Conservation (phyloP, 139 green algal genomes). For the Spirogloea muscicola region DNA sequence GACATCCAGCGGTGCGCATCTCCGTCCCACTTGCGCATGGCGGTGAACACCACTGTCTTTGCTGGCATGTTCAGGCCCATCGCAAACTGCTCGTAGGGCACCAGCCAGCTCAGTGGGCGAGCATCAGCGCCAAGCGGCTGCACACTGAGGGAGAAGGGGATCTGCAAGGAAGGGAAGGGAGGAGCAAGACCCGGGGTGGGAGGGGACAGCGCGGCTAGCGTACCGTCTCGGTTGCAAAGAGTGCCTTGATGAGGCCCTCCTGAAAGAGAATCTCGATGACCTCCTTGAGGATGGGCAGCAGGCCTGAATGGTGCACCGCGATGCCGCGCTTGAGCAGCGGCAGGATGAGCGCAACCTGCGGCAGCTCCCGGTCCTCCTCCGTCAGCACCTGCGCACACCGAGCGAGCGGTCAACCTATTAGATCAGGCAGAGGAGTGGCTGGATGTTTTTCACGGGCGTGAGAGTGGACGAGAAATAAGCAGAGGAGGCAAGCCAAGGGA, state of each 20-base stretch:
- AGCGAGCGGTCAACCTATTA: too few relatives aligned
- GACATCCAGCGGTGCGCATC: conserved; percentile 60
- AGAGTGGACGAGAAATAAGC: too few relatives aligned
- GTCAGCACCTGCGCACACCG: too few relatives aligned
- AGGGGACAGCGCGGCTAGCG: too few relatives aligned
- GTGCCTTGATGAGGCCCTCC: conserved; percentile 58
- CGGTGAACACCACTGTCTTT: conserved; percentile 81
- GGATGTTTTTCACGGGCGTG: too few relatives aligned
- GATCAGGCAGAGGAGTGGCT: too few relatives aligned
- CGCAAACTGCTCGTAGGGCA: conserved; percentile 96
- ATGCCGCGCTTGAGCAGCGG: conserved; percentile 82
- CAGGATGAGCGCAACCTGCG: conserved; percentile 68
- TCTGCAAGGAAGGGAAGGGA: too few relatives aligned
- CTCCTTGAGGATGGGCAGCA: conserved; percentile 97
- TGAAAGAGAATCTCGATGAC: conserved; percentile 97
- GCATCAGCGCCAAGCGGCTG: too few relatives aligned
- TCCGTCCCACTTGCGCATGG: conserved; percentile 88
- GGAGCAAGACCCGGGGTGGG: too few relatives aligned
- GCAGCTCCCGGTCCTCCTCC: conserved; percentile 49
- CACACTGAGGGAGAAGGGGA: too few relatives aligned
- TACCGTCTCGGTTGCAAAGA: conserved; percentile 46
- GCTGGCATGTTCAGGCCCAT: conserved; percentile 99
- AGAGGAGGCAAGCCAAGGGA: too few relatives aligned
- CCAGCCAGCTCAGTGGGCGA: too few relatives aligned
- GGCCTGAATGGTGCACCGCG: conserved; percentile 86